Evolutionary conservation across 1,284 basidiomycete genomes (phyloP).

Genomic region (Xerocomus cyaneibrunnescens): DNA sequence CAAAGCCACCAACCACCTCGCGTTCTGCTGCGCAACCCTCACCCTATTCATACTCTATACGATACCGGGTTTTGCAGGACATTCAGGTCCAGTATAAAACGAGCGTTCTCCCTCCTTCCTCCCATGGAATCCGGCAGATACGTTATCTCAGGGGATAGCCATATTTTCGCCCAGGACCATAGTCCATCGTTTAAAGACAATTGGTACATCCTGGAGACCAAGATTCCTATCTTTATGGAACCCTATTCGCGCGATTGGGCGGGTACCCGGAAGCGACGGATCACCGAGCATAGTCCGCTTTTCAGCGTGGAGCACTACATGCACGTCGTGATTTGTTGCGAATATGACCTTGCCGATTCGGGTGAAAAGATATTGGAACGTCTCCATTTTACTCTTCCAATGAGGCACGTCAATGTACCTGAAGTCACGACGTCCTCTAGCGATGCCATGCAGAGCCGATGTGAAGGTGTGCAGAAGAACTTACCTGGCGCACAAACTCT

Average conservation of each 20-base stretch:
- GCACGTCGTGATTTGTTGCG: constrained; percentile 50
- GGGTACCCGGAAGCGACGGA: constrained; percentile 43
- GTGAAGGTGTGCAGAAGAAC: constrained; percentile 18
- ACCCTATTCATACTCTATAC: constrained; percentile 53
- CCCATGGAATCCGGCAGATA: constrained; percentile 44
- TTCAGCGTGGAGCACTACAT: constrained; percentile 58
- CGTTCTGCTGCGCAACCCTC: constrained; percentile 51
- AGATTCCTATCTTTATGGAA: constrained; percentile 46
- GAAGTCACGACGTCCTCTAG: constrained; percentile 30
- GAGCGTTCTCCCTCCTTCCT: constrained; percentile 57
- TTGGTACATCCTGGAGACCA: constrained; percentile 66
- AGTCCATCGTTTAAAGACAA: constrained; percentile 22
- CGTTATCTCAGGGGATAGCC: constrained; percentile 44
- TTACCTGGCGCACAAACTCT: constrained; percentile 43
- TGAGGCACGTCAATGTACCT: constrained; percentile 47
- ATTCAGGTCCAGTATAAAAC: constrained; percentile 29
- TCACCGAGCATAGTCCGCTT: constrained; percentile 52
- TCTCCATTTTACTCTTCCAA: constrained; percentile 50
- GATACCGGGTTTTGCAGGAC: constrained; percentile 48
- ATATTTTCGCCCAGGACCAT: constrained; percentile 39
- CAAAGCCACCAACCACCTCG: constrained; percentile 59
- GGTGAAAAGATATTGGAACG: constrained; percentile 36
- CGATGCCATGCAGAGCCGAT: constrained; percentile 4
- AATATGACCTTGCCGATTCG: constrained; percentile 49
- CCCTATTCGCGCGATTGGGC: constrained; percentile 43